These are phyloP conservation scores for Hyaloscypha variabilis DNA, from an alignment of 495 filamentous ascomycete genomes.

Conservation along the genomic window DNA sequence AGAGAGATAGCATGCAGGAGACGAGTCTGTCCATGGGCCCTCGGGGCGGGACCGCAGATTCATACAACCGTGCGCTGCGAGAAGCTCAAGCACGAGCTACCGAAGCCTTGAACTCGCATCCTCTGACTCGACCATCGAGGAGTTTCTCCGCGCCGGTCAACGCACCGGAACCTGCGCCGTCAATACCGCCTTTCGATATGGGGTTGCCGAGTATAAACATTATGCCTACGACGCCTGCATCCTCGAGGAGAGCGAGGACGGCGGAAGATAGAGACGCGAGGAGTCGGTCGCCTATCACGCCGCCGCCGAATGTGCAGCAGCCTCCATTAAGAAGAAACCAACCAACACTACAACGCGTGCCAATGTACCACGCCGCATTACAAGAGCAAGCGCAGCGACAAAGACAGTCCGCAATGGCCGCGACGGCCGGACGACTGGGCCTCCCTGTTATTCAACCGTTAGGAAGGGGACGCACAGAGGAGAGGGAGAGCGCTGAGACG, in stretches of 20 bases:
- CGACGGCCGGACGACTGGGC: slow-evolving; percentile 59
- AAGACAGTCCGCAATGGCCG: slow-evolving; percentile 58
- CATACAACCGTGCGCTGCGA: background rate
- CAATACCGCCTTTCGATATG: slow-evolving; percentile 1
- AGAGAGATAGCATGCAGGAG: background rate
- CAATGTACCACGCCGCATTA: slow-evolving; percentile 44
- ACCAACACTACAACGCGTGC: background rate
- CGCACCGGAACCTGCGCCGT: background rate
- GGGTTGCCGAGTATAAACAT: slow-evolving; percentile 7
- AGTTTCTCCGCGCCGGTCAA: slow-evolving; percentile 8
- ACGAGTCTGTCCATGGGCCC: slow-evolving; percentile 11
- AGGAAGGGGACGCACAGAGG: slow-evolving; percentile 45
- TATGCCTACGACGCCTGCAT: slow-evolving; percentile 4
- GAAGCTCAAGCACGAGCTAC: background rate
- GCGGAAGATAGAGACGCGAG: background rate
- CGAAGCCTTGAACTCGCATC: slow-evolving; percentile 14
- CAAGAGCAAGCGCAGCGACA: slow-evolving; percentile 70
- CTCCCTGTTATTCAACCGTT: slow-evolving; percentile 48
- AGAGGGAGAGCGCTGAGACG: slow-evolving; percentile 35
- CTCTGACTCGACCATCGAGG: background rate
- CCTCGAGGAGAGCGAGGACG: background rate
- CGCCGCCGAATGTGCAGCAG: background rate
- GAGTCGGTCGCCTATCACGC: background rate
- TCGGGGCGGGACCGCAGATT: slow-evolving; percentile 9
- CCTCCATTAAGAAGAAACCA: background rate